Base-by-base conservation (phyloP, 148 eudicot species). In the Talinum fruticosum region DNA sequence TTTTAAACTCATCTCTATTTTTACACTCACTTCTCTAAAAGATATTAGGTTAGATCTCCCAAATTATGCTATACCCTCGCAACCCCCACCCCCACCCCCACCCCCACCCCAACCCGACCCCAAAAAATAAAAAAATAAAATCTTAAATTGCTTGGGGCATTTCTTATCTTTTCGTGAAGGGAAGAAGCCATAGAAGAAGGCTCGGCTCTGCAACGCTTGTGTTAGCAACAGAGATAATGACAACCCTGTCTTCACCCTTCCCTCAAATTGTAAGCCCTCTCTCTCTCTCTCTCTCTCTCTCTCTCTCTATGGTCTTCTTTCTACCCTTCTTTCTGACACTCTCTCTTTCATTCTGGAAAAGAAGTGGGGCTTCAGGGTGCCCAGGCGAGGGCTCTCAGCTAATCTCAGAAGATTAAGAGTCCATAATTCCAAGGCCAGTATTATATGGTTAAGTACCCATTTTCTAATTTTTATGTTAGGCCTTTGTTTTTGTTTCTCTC, bases 361-460 rank as follows among this genome's bases (percentile, higher is more conserved):
- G 67, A 35, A 59, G 24, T 59, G n/a, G 51, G 76, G 67, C 18
- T 34, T 24, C 30, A 62, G 41, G 23, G 12, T 23, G 34, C 59
- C 29, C 34, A 26, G 4, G 12, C 26, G 24, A 41, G 36, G 33
- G 26, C 8, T 41, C 32, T 57, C 67, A 35, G 35, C 76, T 16
- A 33, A 4, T 2, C 33, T 29, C 35, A 75, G 51, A 73, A 76
- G 69, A 67, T 54, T 75, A 32, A 82, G 72, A 38, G 69, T 49
- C 49, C 66, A 77, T 45, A 54, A 45, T 76, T 76, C 79, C 38
- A 77, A 82, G 85, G 85, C 26, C 64, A 64, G 71, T 75, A 18
- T 28, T 37, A n/a, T 16, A 74, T 37, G 33, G 5, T 30, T 24
- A 36, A 37, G 10, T 35, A n/a, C 51, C 72, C 72, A 69, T 69